These are phyloP conservation scores for Bruguiera parviflora DNA, from an alignment of 345 rosid genomes.

Conservation along the genomic window DNA sequence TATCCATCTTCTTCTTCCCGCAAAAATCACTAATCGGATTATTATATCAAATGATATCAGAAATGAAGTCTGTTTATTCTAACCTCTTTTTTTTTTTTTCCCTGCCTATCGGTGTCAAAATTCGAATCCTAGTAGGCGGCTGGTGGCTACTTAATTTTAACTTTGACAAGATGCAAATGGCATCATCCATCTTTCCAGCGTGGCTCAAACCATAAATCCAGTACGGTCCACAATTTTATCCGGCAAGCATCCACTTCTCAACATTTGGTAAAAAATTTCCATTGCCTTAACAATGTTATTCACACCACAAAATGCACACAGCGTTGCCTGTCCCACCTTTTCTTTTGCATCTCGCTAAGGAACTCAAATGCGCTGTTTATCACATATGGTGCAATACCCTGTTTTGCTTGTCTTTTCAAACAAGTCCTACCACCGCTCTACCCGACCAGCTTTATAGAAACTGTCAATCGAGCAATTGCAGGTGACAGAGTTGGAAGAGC, in stretches of 20 bases:
- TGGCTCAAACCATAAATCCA: constrained; percentile 58
- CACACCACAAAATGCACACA: constrained; percentile 53
- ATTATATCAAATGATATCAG: constrained; percentile 61
- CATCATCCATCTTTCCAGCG: constrained; percentile 62
- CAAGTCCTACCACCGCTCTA: constrained; percentile 51
- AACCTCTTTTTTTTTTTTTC: constrained; percentile 11
- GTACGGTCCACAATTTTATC: constrained; percentile 56
- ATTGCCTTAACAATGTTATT: constrained; percentile 56
- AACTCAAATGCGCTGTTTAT: constrained; percentile 45
- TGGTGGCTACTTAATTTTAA: constrained; percentile 45
- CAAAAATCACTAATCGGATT: constrained; percentile 53
- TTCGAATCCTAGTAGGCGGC: too few relatives aligned
- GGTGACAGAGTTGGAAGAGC: constrained; percentile 47
- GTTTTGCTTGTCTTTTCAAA: constrained; percentile 54
- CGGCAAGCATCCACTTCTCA: constrained; percentile 37
- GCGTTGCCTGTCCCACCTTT: constrained; percentile 52
- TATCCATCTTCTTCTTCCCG: constrained; percentile 45
- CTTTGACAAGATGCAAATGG: constrained; percentile 33
- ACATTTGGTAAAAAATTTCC: constrained; percentile 53
- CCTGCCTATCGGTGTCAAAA: too few relatives aligned
- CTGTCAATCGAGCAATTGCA: constrained; percentile 69
- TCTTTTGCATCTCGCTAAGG: constrained; percentile 42
- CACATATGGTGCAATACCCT: constrained; percentile 45
- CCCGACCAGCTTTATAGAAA: constrained; percentile 60
- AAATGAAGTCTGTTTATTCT: constrained; percentile 58